Base-by-base conservation (phyloP, 2,329 filamentous ascomycete species). In the Nemania serpens region DNA sequence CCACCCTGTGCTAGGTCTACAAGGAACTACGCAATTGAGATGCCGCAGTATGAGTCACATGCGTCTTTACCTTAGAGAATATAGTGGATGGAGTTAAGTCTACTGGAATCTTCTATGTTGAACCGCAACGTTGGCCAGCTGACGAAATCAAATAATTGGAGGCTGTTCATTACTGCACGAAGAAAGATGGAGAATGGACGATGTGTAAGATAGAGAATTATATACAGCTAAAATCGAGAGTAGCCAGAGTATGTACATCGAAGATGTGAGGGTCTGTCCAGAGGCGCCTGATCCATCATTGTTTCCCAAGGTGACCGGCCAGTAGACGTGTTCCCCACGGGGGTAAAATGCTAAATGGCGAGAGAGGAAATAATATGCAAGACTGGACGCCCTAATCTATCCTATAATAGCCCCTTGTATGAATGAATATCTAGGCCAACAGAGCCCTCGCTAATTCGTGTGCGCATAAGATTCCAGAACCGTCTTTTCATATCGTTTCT, bases 141-240 rank as follows among this genome's bases (percentile, higher is more conserved):
- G 25, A 29, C 13, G 13, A 22, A 4, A 22, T 29, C 48, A 20
- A 41, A 52, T 17, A 45, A 37, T 12, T 54, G 13, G n/a, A 55
- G 7, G 37, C 1, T 6, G 13, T 29, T 13, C n/a, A 13, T 41
- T 10, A 6, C 22, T 6, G 18, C 13, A 47, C 29, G 10, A 22
- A 11, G 10, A 5, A 37, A 20, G 18, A 18, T 5, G 6, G 3
- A 42, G 39, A 11, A 17, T 17, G 13, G 13, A 45, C 5, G 15
- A 29, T 15, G 25, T 17, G 45, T 2, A 59, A 49, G 18, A 42
- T 47, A 15, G 57, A 51, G 45, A 62, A 57, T 33, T 65, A 65
- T 63, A 57, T 63, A 63, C 55, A 50, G 55, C 59, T 62, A 62
- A 64, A 62, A 62, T 59, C 54, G 54, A 65, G 47, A 54, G 55